Evolutionary conservation across 371 early-diverging fungal species (phyloP), one percentile per base, ranked within the genome.

Genomic region (Apophysomyces trapeziformis): DNA sequence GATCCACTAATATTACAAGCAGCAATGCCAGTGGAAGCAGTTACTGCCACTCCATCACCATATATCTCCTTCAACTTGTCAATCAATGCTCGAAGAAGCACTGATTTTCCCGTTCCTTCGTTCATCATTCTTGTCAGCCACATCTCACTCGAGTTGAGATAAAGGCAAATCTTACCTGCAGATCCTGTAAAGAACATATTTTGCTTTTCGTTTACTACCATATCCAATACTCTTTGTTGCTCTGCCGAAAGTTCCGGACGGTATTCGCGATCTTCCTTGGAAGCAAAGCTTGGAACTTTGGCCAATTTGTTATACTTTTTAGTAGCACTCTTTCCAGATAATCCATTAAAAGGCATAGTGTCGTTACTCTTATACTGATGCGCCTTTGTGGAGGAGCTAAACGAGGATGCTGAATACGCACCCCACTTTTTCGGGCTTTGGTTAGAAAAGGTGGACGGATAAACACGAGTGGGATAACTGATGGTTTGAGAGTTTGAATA

Each of bases 1-100:
- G 73, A 76, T 2, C 96, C 96, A 21, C 86, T 85, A 64, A 96
- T 91, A 67, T 94, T 90, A 65, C 85, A 85, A 0, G 96, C 96
- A 3, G 96, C 95, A 63, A 94, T 88, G 5, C 94, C 94, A 0
- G 97, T 96, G 1, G 96, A 87, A 7, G 96, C 96, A n/a, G 94
- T 93, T 2, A 94, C 83, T 0, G 90, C 92, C 4, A 93, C 78
- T 41, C 81, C 76, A 0, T 79, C 77, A 0, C 63, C 50, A 7
- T 65, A 37, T 12, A 65, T 64, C 2, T 67, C 69, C 11, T 62
- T 69, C 43, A 93, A 70, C 7, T 74, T 69, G 5, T 68, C 63
- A 62, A 96, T 93, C 21, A 50, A 18, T 0, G 72, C 72, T 69
- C 87, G 76, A 59, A 92, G 60, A 59, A 93, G 67, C 8, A 90